Evolutionary conservation across 1,139 yeast species (phyloP).

Genomic region (Sugiyamaella novakii): DNA sequence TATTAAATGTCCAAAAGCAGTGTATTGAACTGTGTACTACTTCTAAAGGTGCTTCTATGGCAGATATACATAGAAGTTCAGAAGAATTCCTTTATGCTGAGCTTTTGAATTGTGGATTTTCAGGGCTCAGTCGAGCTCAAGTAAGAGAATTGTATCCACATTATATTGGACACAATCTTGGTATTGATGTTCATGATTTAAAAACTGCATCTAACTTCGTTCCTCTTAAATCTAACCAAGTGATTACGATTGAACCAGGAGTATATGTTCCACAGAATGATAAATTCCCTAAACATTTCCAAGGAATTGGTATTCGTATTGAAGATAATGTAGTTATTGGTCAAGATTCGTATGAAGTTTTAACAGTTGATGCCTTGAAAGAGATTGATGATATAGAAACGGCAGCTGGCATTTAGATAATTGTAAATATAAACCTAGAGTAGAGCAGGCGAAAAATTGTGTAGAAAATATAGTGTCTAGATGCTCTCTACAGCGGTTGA

Average conservation of each 20-base stretch:
- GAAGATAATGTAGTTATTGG: constrained; percentile 87
- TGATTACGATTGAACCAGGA: constrained; percentile 93
- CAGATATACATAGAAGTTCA: constrained; percentile 75
- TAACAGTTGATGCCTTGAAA: constrained; percentile 82
- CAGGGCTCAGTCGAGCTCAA: constrained; percentile 32
- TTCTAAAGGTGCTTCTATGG: constrained; percentile 55
- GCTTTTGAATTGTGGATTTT: constrained; percentile 71
- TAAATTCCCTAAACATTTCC: constrained; percentile 75
- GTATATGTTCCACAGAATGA: constrained; percentile 74
- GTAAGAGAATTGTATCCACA: constrained; percentile 74
- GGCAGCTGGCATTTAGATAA: constrained; percentile 12
- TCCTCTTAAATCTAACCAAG: constrained; percentile 44
- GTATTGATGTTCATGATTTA: constrained; percentile 88
- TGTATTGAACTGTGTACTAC: constrained; percentile 72
- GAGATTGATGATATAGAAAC: constrained; percentile 77
- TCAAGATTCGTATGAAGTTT: constrained; percentile 54
- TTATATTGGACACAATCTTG: constrained; percentile 93
- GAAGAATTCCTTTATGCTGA: constrained; percentile 61
- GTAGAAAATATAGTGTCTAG: not conserved
- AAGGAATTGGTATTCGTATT: constrained; percentile 90
- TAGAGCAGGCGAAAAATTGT: too few relatives aligned
- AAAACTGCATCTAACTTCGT: constrained; percentile 53
- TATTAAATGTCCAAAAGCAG: constrained; percentile 74
- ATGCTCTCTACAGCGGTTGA: too few relatives aligned
- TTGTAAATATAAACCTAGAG: too few relatives aligned